Conservation (phyloP, 2,329 filamentous ascomycete genomes). For the Fusarium buxicola region DNA sequence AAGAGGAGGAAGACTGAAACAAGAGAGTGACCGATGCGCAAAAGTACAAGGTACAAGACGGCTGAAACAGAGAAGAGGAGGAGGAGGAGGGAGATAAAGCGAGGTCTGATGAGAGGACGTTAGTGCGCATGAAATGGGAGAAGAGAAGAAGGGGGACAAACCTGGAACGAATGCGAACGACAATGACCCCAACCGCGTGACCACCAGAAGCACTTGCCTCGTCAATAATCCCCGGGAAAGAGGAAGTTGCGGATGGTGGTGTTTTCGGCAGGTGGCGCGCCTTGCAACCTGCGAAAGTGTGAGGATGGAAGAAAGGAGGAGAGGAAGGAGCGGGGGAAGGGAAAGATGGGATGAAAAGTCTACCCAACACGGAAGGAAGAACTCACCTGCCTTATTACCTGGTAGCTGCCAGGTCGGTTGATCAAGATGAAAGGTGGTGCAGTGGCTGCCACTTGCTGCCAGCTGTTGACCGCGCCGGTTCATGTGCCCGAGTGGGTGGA, state of each 20-base stretch:
- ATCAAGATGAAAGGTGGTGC: not conserved
- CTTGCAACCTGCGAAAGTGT: not conserved
- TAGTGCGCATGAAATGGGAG: too few species aligned
- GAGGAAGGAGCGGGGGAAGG: not conserved
- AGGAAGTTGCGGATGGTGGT: not conserved
- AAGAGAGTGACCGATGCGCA: too few species aligned
- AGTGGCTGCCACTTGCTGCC: constrained; percentile 6
- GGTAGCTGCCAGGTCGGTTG: not conserved
- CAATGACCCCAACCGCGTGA: too few species aligned
- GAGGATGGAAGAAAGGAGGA: not conserved
- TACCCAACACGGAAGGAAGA: not conserved
- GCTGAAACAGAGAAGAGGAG: too few species aligned
- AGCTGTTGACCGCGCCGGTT: constrained; percentile 1
- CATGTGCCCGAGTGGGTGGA: not conserved
- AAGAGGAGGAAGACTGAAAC: too few species aligned
- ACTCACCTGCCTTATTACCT: not conserved
- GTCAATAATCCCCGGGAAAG: not conserved
- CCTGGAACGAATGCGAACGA: too few species aligned
- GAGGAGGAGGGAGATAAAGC: too few species aligned
- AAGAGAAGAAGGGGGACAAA: too few species aligned
- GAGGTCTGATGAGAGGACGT: too few species aligned
- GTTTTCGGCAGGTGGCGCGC: not conserved
- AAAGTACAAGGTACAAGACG: too few species aligned
- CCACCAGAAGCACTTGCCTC: too few species aligned
- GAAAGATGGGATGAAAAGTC: not conserved